Conservation (phyloP, 1,284 basidiomycete genomes). For the Cryptococcus neoformans region DNA sequence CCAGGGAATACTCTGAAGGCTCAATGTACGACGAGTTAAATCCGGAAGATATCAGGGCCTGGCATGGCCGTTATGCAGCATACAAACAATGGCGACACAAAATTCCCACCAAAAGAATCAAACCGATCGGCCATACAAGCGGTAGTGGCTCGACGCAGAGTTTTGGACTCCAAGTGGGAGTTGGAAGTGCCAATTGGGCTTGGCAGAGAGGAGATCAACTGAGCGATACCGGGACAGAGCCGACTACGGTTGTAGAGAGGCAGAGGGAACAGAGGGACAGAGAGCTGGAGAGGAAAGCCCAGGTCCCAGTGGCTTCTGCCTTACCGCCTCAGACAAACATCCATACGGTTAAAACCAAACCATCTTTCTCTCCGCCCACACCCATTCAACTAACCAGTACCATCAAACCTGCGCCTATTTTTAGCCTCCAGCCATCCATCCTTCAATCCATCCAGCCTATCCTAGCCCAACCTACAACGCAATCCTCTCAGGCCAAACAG, state of each 20-base stretch:
- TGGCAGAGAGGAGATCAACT: constrained; percentile 2
- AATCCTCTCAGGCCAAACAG: neutral
- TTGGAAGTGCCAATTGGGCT: constrained; percentile 16
- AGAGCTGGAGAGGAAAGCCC: neutral
- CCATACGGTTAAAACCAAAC: neutral
- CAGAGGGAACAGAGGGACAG: constrained; percentile 3
- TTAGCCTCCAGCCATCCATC: constrained; percentile 1
- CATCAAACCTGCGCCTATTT: neutral
- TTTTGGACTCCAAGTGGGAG: constrained; percentile 11
- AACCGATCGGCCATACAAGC: neutral
- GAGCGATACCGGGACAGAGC: constrained; percentile 9
- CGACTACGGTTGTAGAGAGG: constrained; percentile 8
- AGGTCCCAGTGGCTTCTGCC: constrained; percentile 5
- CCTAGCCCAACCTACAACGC: neutral
- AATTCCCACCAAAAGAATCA: constrained; percentile 1
- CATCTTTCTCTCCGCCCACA: neutral
- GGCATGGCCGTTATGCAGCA: constrained; percentile 8
- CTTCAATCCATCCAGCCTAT: neutral
- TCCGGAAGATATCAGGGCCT: constrained; percentile 11
- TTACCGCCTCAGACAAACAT: neutral
- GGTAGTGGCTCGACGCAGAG: constrained; percentile 1
- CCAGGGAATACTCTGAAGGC: constrained; percentile 12
- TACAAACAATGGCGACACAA: constrained; percentile 13
- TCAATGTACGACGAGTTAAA: constrained; percentile 13
- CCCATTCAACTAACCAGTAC: neutral